Base-by-base conservation (phyloP, 2,329 filamentous ascomycete genomes). In the Parastagonospora nodorum region DNA sequence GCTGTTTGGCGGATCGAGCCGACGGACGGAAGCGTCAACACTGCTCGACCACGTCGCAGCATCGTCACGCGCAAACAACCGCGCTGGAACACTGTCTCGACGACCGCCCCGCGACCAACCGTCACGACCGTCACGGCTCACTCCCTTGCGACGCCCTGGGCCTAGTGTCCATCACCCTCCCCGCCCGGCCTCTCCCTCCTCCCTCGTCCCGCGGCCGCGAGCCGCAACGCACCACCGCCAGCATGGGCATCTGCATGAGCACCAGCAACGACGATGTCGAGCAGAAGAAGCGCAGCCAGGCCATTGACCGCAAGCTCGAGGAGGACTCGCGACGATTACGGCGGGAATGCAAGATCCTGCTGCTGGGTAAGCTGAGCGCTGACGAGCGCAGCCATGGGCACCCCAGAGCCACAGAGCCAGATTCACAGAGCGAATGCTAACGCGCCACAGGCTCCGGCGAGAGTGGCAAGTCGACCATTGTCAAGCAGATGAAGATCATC, bases 401-500 rank as follows among this genome's bases (percentile, higher is more conserved):
- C n/a, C n/a, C n/a, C n/a, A n/a, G n/a, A n/a, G n/a, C n/a, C n/a
- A n/a, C n/a, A n/a, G n/a, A n/a, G n/a, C n/a, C n/a, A n/a, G n/a
- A n/a, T n/a, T n/a, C n/a, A n/a, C n/a, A n/a, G 24, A 16, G 10
- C 16, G 31, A 30, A 24, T 49, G 63, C 69, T 74, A 72, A 74
- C 64, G 37, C 37, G 45, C 48, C 29, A 43, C 73, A 97, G 94
- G 94, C 61, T 97, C 94, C 60, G 94, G 94, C 61, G 94, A 99
- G 80, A 97, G 93, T 76, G 94, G 94, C 63, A 99, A 99, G 78
- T 97, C 94, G 51, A 99, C 94, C 8, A 97, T 99, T 67, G 94
- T 99, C 64, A 99, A 99, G 77, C 94, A 99, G 82, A 99, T 99
- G 94, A 99, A 97, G 78, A 99, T 99, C 66, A 97, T 99, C 70